Evolutionary conservation across 2,329 filamentous ascomycete genomes (phyloP), one percentile per base, ranked within the genome.

Genomic region (Aureobasidium sp.): DNA sequence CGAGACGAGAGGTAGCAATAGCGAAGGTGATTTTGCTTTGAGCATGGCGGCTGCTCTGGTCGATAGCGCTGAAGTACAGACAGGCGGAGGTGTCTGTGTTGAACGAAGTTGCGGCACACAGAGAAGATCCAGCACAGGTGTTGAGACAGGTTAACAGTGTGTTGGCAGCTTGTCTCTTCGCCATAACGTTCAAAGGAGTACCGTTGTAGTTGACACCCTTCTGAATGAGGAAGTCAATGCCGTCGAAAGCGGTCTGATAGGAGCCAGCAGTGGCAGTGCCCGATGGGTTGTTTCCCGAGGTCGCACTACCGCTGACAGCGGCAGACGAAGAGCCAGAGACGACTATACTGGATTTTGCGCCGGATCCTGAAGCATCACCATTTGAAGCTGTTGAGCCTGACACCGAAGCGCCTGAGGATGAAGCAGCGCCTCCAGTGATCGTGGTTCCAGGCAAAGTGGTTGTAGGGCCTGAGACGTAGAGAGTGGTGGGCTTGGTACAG

Each of bases 91-190:
- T 47, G 9, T 58, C 40, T 3, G 24, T 47, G 17, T 58, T 58
- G 40, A 58, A 58, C 1, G 54, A 58, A 44, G 54, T 58, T 5
- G 54, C 54, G 19, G 24, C 54, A 15, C 54, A 58, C n/a, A 19
- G 7, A 0, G 39, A 42, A 2, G 17, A 35, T 5, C 24, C 54
- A 24, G 57, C 57, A 31, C 44, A 49, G n/a, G 33, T 39, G 14
- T 50, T 22, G n/a, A 49, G 31, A 17, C 57, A 49, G n/a, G 22
- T 45, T 2, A 19, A 1, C 9, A 49, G 24, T 19, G 44, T 50
- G 12, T 33, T 17, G 24, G 17, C 29, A 35, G 35, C 52, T 24
- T 47, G 22, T 58, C 54, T 58, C n/a, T 58, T 58, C 29, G 54
- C 22, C 5, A 8, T 17, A n/a, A 45, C 15, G 29, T 17, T 58